phyloP scores from a whole-genome alignment of 495 filamentous ascomycete species.

The Penicillium psychrofluorescens region DNA sequence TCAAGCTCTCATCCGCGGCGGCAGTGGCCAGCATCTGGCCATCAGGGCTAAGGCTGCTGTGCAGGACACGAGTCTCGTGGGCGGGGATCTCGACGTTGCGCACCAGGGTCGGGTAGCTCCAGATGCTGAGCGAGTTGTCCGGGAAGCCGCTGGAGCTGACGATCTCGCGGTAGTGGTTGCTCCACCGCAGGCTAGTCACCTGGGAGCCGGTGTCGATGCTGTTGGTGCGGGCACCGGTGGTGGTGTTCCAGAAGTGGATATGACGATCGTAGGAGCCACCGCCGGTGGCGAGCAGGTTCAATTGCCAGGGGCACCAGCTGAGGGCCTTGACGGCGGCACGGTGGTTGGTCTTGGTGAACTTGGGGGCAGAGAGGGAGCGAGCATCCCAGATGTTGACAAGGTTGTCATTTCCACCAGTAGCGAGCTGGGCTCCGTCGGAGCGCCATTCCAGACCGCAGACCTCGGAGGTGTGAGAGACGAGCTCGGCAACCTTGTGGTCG shows the following conservation, averaged over 20 bases:
- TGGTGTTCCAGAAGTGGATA: constrained; percentile 99
- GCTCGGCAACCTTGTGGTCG: constrained; percentile 94
- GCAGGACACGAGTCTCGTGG: constrained; percentile 94
- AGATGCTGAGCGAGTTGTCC: constrained; percentile 97
- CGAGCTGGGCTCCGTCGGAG: constrained; percentile 89
- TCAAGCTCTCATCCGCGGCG: constrained; percentile 91
- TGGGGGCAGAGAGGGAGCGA: constrained; percentile 81
- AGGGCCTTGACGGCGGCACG: constrained; percentile 97
- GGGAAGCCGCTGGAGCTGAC: constrained; percentile 95
- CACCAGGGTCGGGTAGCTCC: constrained; percentile 94
- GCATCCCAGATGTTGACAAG: constrained; percentile 98
- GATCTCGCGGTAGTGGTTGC: constrained; percentile 93
- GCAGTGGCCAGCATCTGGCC: constrained; percentile 96
- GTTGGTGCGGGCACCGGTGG: constrained; percentile 93
- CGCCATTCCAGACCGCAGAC: constrained; percentile 98
- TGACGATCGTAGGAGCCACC: constrained; percentile 94
- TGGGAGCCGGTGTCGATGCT: constrained; percentile 97
- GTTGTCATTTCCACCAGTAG: constrained; percentile 97
- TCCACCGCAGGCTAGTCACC: constrained; percentile 93
- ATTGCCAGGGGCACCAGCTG: constrained; percentile 98
- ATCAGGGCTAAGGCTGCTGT: constrained; percentile 91
- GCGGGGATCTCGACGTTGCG: constrained; percentile 98
- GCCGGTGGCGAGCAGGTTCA: constrained; percentile 91
- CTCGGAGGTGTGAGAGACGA: constrained; percentile 92
- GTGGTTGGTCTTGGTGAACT: constrained; percentile 99